These are phyloP conservation scores for Fusarium redolens DNA, from an alignment of 2,329 filamentous ascomycete species.

Conservation along the genomic window DNA sequence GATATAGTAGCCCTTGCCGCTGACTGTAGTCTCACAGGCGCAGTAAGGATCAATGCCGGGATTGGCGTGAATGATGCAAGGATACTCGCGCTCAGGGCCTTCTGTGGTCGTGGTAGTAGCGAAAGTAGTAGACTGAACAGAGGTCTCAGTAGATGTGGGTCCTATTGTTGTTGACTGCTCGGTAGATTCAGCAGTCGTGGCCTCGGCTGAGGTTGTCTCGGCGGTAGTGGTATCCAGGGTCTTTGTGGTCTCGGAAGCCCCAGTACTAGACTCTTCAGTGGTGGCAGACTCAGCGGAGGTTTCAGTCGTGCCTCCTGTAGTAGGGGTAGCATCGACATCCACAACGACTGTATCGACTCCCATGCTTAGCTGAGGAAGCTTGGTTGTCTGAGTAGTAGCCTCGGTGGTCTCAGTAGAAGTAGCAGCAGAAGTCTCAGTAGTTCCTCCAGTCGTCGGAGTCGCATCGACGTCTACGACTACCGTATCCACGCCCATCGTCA, in stretches of 20 bases:
- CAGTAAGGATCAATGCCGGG: background rate
- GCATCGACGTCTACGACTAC: background rate
- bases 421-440: background rate
- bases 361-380: background rate
- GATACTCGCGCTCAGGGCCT: slow-evolving; percentile 1
- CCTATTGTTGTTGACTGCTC: background rate
- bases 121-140: background rate
- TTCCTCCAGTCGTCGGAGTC: background rate
- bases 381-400: background rate
- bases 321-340: background rate
- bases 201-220: background rate
- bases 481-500: background rate
- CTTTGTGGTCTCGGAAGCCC: background rate
- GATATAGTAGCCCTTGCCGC: background rate
- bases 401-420: background rate
- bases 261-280: background rate
- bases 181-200: background rate
- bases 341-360: background rate
- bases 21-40: slow-evolving; percentile 7
- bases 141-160: background rate
- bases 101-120: background rate
- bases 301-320: background rate
- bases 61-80: slow-evolving; percentile 6
- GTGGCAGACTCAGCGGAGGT: background rate
- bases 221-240: background rate